These are phyloP conservation scores for Keithomyces neogunnii DNA, from an alignment of 2,329 filamentous ascomycete genomes.

Conservation along the genomic window DNA sequence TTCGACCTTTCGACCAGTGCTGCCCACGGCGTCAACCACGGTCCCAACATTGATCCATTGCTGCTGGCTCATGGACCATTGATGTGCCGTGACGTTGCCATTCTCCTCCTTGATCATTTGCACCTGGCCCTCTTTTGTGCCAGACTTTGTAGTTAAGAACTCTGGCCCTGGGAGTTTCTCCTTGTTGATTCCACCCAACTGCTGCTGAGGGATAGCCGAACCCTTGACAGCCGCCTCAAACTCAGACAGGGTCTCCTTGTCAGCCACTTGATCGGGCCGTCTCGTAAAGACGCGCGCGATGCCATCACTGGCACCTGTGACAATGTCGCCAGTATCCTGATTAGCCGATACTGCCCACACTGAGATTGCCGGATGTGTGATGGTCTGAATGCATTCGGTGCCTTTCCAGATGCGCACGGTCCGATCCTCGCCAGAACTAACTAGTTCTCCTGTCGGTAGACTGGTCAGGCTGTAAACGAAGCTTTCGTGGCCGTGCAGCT, in stretches of 20 bases:
- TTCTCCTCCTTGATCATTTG: conserved; percentile 81
- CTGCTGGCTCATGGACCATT: conserved; percentile 66
- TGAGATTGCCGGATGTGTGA: conserved; percentile 93
- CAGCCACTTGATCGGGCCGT: conserved; percentile 59
- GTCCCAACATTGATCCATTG: conserved; percentile 89
- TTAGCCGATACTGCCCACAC: conserved; percentile 91
- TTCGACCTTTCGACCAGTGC: conserved; percentile 67
- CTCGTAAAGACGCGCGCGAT: conserved; percentile 78
- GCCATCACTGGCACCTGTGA: conserved; percentile 86
- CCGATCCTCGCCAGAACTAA: conserved; percentile 90
- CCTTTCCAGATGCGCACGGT: conserved; percentile 85
- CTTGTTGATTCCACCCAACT: conserved; percentile 77
- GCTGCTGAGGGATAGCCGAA: conserved; percentile 82
- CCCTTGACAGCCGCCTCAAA: conserved; percentile 78
- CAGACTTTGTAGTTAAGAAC: conserved; percentile 71
- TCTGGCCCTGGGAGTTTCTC: conserved; percentile 84
- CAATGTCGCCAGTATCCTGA: conserved; percentile 77
- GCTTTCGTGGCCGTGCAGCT: conserved; percentile 81
- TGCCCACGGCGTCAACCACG: conserved; percentile 81
- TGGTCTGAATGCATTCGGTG: conserved; percentile 80
- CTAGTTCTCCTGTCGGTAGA: conserved; percentile 75
- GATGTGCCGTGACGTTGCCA: conserved; percentile 76
- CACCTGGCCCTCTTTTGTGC: conserved; percentile 94
- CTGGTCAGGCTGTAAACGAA: conserved; percentile 84
- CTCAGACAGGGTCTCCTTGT: conserved; percentile 55